Evolutionary conservation across 768 basidiomycete species (phyloP).

Genomic region (Gymnopilus junonius): DNA sequence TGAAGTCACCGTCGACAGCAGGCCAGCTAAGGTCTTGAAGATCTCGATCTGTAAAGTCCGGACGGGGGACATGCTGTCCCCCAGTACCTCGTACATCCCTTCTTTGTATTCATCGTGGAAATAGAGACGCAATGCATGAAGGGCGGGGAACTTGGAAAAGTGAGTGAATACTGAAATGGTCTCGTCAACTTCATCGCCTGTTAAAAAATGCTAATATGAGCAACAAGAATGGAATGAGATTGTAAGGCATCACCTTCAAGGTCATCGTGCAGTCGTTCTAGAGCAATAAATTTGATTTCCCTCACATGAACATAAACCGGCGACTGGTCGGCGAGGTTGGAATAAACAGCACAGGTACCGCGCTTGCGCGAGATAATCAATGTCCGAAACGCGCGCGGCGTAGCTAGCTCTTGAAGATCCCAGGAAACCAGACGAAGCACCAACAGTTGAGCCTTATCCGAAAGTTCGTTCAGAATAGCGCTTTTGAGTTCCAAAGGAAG

Average conservation of each 20-base stretch:
- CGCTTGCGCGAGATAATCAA: neutral
- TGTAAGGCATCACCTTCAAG: neutral
- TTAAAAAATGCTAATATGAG: neutral
- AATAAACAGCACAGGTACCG: neutral
- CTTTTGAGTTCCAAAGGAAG: neutral
- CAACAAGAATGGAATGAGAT: neutral
- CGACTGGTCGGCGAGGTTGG: neutral
- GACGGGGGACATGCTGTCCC: conserved; percentile 2
- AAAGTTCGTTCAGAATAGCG: neutral
- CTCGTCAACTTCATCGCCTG: neutral
- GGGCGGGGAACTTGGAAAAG: neutral
- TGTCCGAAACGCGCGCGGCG: neutral
- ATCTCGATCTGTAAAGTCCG: neutral
- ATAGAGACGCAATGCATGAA: neutral
- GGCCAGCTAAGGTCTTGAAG: neutral
- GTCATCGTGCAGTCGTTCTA: neutral
- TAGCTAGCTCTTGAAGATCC: neutral
- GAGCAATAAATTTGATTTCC: neutral
- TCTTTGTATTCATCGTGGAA: too few relatives aligned
- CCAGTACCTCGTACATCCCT: neutral
- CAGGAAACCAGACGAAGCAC: neutral
- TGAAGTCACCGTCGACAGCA: neutral
- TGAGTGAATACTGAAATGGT: neutral
- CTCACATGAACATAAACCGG: neutral
- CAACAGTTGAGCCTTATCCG: neutral